Evolutionary conservation across 192 early-diverging fungal genomes (phyloP).

Genomic region (Spinellus fusiger): DNA sequence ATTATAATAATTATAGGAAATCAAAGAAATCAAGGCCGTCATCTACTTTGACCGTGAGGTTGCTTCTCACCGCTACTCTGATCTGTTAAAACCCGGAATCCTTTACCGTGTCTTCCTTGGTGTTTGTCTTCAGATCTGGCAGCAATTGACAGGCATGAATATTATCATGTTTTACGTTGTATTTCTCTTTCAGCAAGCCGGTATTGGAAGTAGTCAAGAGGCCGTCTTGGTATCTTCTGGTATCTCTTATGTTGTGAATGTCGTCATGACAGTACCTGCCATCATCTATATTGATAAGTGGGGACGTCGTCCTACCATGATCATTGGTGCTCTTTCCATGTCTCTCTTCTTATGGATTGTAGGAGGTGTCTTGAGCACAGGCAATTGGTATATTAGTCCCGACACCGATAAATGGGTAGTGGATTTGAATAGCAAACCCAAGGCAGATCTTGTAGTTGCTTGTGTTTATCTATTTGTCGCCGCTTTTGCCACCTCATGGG

Average conservation of each 20-base stretch:
- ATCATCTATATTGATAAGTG: conserved; percentile 78
- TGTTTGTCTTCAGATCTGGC: conserved; percentile 66
- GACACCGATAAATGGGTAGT: conserved; percentile 23
- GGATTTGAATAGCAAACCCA: conserved; percentile 29
- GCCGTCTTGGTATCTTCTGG: conserved; percentile 57
- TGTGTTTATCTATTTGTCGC: conserved; percentile 78
- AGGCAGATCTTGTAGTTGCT: conserved; percentile 49
- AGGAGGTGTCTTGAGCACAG: conserved; percentile 49
- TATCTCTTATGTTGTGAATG: conserved; percentile 76
- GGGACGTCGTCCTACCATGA: conserved; percentile 79
- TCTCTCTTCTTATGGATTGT: conserved; percentile 59
- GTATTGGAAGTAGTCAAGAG: conserved; percentile 26
- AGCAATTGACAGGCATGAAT: conserved; percentile 86
- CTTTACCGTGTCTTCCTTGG: conserved; percentile 59
- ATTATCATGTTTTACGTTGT: conserved; percentile 80
- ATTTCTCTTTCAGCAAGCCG: conserved; percentile 50
- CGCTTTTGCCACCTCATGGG: conserved; percentile 87
- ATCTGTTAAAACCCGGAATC: conserved; percentile 48
- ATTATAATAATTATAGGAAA: conserved; percentile 63
- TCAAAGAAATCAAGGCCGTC: conserved; percentile 64
- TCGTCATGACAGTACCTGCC: conserved; percentile 79
- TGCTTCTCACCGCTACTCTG: conserved; percentile 56
- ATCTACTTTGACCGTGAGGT: conserved; percentile 59
- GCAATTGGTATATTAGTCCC: conserved; percentile 12
- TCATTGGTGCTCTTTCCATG: conserved; percentile 68